Percentiles rank a stretch among this genome's conserved stretches.
These are phyloP conservation scores for Colletotrichum agaves DNA, from an alignment of 2,329 filamentous ascomycete genomes.

Conservation along the genomic window DNA sequence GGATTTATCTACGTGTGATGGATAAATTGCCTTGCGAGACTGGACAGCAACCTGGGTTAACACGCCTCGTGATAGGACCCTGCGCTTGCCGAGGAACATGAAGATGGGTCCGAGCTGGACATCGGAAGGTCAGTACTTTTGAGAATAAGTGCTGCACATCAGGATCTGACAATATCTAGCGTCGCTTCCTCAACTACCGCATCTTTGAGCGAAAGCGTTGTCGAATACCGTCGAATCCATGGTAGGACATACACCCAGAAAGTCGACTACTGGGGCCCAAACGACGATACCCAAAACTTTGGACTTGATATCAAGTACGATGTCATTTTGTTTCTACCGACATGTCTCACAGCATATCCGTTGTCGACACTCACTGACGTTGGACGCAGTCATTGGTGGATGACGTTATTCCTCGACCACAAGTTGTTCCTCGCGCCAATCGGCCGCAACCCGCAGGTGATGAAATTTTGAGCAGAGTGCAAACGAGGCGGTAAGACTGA, in stretches of 20 bases:
- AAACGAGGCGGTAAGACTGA: not conserved
- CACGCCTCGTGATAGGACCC: too few species aligned
- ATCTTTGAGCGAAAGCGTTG: constrained; percentile 18
- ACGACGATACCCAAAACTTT: constrained; percentile 7
- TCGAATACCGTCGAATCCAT: constrained; percentile 17
- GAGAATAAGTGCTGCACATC: not conserved
- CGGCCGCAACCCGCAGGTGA: not conserved
- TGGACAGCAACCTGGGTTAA: too few species aligned
- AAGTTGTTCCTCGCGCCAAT: constrained; percentile 16
- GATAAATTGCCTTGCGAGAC: too few species aligned
- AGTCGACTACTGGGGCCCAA: constrained; percentile 22
- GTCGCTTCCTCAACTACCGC: not conserved
- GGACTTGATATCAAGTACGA: constrained; percentile 2
- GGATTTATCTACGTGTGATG: too few species aligned
- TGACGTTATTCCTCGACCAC: constrained; percentile 9
- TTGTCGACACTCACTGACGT: not conserved
- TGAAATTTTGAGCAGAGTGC: not conserved
- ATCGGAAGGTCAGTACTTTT: not conserved
- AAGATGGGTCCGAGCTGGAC: too few species aligned
- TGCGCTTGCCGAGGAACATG: too few species aligned
- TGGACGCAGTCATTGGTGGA: not conserved
- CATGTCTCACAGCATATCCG: not conserved
- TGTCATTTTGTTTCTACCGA: not conserved
- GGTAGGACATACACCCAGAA: constrained; percentile 20
- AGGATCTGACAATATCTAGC: not conserved